Evolutionary conservation across 225 moss, liverwort and hornwort genomes (phyloP), one percentile per base, ranked within the genome.

Genomic region (Sphagnum tenellum): DNA sequence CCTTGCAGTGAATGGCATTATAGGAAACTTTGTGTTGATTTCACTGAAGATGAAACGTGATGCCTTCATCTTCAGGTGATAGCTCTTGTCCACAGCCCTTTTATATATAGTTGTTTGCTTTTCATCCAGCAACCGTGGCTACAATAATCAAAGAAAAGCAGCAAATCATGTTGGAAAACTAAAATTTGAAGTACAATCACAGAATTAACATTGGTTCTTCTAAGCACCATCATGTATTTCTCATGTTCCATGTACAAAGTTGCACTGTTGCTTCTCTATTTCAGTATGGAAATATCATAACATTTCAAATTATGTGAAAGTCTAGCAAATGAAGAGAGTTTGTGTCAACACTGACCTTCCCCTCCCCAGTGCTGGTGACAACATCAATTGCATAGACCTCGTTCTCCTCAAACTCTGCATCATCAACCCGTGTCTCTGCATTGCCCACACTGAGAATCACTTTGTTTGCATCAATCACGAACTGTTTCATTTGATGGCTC

Each of bases 401-500:
- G 45, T 98, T 98, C 66, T 98, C 98, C 81, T 93, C 93, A 66
- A 98, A 98, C 74, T 93, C 98, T 6, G 93, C 98, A 79, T 90
- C 90, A 56, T 91, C 98, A 45, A 93, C 98, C 48, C 98, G 87
- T 29, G 98, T 98, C 62, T 98, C 93, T 55, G 98, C 87, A 62
- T 89, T 98, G 57, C 77, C 76, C 65, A 78, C 87, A 67, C 98
- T 98, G 47, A 98, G 66, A 69, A 98, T 98, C 4, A 98, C 93
- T 77, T 98, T 98, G 72, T 98, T 98, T 44, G 93, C 98, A 68
- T 93, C 98, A 52, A 93, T 89, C 9, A 98, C 98, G 59, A 98
- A 98, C 78, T 98, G 98, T 72, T 98, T 98, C 93, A 98, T 98
- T 78, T 98, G 93, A 75, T 98, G 98, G 73, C 98, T 98, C 63